Conservation (phyloP, 202 grass and related monocot genomes). For the Eragrostis tef region DNA sequence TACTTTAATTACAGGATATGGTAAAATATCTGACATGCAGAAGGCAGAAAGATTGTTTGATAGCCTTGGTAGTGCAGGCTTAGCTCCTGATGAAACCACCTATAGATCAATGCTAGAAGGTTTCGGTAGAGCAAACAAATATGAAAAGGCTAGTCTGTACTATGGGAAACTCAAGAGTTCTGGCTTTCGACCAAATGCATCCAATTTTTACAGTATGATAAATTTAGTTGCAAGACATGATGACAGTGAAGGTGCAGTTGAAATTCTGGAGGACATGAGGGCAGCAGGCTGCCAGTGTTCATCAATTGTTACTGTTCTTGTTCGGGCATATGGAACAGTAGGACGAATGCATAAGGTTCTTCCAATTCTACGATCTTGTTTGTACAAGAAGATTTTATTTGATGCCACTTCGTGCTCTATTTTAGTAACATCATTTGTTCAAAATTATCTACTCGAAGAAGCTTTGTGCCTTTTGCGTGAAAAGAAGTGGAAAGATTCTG, state of each 20-base stretch:
- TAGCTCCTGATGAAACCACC: slow-evolving; percentile 89
- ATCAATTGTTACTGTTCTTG: slow-evolving; percentile 68
- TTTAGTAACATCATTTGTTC: slow-evolving; percentile 69
- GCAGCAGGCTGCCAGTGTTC: slow-evolving; percentile 67
- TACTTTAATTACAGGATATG: slow-evolving; percentile 93
- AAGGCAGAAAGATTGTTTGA: slow-evolving; percentile 62
- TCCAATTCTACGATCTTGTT: slow-evolving; percentile 64
- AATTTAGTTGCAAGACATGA: slow-evolving; percentile 78
- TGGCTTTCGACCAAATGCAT: slow-evolving; percentile 75
- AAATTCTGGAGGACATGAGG: slow-evolving; percentile 77
- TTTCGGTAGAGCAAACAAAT: slow-evolving; percentile 71
- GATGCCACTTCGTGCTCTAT: slow-evolving; percentile 90
- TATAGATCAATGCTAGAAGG: slow-evolving; percentile 96
- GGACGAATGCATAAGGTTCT: slow-evolving; percentile 66
- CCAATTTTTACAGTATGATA: slow-evolving; percentile 93
- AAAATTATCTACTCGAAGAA: slow-evolving; percentile 77
- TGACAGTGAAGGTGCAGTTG: slow-evolving; percentile 54
- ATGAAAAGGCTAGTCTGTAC: slow-evolving; percentile 57
- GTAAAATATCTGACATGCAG: slow-evolving; percentile 59
- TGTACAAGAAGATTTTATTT: slow-evolving; percentile 69
- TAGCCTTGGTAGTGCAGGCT: slow-evolving; percentile 53
- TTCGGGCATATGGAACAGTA: slow-evolving; percentile 68
- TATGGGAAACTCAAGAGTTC: slow-evolving; percentile 71
- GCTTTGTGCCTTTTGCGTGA: slow-evolving; percentile 74
- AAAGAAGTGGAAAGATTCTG: slow-evolving; percentile 83